phyloP scores from a whole-genome alignment of 768 basidiomycete genomes.

The Leccinellum rugosiceps region DNA sequence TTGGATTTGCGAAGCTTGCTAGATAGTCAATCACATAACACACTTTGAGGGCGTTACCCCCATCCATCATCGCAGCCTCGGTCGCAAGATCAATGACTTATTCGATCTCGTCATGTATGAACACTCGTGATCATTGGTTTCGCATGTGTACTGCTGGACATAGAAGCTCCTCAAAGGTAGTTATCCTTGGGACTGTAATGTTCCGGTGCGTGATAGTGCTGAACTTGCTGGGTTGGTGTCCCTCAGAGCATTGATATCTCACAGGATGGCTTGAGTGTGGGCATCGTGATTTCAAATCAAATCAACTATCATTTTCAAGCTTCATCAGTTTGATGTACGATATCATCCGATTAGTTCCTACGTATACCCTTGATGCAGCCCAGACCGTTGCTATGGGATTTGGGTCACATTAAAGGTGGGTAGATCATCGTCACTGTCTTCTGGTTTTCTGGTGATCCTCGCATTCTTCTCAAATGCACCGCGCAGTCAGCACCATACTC shows the following conservation, averaged over 20 bases:
- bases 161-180: too few species aligned
- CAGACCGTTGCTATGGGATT: too few species aligned
- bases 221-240: not conserved
- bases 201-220: not conserved
- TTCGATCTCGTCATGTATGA: not conserved
- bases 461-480: not conserved
- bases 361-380: too few species aligned
- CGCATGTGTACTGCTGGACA: too few species aligned
- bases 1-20: too few species aligned
- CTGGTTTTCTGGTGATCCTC: too few species aligned
- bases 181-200: not conserved
- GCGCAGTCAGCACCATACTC: not conserved
- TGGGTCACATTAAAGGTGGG: too few species aligned
- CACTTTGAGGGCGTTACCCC: not conserved
- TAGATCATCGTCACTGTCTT: too few species aligned
- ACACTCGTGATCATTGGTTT: too few species aligned
- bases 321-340: not conserved
- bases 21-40: too few species aligned
- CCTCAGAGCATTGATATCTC: not conserved
- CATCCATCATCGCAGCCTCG: not conserved
- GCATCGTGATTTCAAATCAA: not conserved
- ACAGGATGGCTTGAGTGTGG: not conserved
- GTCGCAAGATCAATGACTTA: not conserved
- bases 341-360: too few species aligned
- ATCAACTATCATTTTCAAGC: not conserved